Percentiles rank a stretch among this genome's conserved stretches.
Conservation (phyloP, 805 yeast genomes). For the Komagataella ulmi region DNA sequence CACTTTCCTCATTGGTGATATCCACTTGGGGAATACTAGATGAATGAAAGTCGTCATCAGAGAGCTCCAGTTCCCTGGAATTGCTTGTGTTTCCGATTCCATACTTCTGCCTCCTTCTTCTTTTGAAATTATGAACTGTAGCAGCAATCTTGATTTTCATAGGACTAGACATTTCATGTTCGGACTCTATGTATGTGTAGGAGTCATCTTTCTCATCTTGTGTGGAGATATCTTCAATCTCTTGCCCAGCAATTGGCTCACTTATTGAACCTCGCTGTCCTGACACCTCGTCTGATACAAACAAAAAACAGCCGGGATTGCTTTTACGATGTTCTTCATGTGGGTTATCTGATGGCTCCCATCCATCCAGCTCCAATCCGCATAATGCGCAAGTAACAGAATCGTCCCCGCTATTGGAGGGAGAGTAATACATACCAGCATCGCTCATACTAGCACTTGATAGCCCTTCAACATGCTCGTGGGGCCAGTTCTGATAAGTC, state of each 20-base stretch:
- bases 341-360: constrained; percentile 61
- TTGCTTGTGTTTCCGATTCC: not conserved
- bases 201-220: not conserved
- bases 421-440: constrained; percentile 54
- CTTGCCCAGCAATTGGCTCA: not conserved
- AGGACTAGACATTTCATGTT: not conserved
- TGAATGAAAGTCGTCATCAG: not conserved
- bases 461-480: not conserved
- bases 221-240: not conserved
- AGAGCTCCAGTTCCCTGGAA: not conserved
- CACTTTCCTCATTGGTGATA: not conserved
- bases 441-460: constrained; percentile 25
- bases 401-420: constrained; percentile 33
- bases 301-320: constrained; percentile 27
- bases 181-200: not conserved
- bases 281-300: constrained; percentile 7
- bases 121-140: not conserved
- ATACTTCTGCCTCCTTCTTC: not conserved
- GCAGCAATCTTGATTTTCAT: not conserved
- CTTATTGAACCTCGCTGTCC: not conserved
- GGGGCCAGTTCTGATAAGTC: not conserved
- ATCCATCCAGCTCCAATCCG: constrained; percentile 50
- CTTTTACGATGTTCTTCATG: constrained; percentile 38
- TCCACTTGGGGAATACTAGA: not conserved
- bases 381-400: constrained; percentile 55